Base-by-base conservation (phyloP, 1,284 basidiomycete genomes). In the Ceratobasidium sp. region DNA sequence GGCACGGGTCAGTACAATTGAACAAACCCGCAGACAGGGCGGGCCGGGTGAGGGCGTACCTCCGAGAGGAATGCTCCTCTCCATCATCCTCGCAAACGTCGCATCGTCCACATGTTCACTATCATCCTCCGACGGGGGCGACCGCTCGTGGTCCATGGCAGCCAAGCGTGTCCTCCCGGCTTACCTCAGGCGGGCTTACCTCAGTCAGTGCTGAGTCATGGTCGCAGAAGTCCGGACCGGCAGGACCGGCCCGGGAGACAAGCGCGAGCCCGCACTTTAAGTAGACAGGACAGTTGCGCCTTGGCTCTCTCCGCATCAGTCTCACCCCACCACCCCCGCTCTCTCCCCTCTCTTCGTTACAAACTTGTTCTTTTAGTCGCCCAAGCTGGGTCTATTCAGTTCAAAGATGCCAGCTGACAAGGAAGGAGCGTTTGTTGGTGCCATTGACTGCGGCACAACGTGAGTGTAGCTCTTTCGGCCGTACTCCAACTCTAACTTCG, bases 391-490 rank as follows among this genome's bases (percentile, higher is more conserved):
- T 47, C 43, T 63, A 4, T 47, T 63, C 41, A 63, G 23, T 30
- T 30, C 62, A 46, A 66, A 52, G 35, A 66, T 66, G 62, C 13
- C 47, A 16, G 6, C 46, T 14, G 1, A 14, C 59, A 87, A 86
- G 79, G 84, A 86, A 78, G 88, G 88, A 57, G 89, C 95, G 80
- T 95, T 96, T 79, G 90, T 96, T 54, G 95, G 92, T 63, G 93
- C 93, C 64, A 84, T 97, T 74, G 95, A 97, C 82, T 96, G 95
- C 78, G 95, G 95, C 63, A 97, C 95, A 49, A 97, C 95, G 93
- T 95, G 78, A 81, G 91, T 85, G 55, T 66, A 38, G 41, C 23
- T 54, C 57, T 32, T 55, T 67, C 71, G 18, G 28, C 38, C 23
- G 8, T 47, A 63, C 32, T 50, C 74, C 50, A 18, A 18, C 28